Base-by-base conservation (phyloP, 202 grass and related monocot genomes). In the Bolboschoenoplectus hybrid region DNA sequence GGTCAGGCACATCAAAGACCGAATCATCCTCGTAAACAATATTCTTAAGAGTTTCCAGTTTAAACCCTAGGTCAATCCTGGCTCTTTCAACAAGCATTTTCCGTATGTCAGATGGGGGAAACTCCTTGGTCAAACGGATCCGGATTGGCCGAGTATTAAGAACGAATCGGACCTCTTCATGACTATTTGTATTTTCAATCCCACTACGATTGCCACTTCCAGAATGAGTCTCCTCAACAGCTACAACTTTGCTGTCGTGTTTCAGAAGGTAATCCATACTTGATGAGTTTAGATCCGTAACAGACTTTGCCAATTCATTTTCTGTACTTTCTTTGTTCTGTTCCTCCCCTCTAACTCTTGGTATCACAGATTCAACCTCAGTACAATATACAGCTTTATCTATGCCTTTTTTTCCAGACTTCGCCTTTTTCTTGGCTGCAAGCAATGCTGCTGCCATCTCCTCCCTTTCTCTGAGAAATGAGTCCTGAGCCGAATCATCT, bases 1-100 rank as follows among this genome's bases (percentile, higher is more conserved):
- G 82, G 79, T 97, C 94, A 72, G 88, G 90, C 67, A 94, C 94
- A 86, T 82, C 87, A 38, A 89, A 74, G 60, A 84, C 55, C 11
- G 78, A 82, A 61, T 76, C 70, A 46, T 85, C 76, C 82, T 92
- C 84, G 64, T 86, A 85, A 87, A 87, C 86, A 83, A 87, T 56
- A 64, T 81, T 85, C 47, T 83, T 38, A 47, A 84, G 63, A 11
- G 62, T 56, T 84, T 84, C 45, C 10, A 67, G 16, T 43, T 84
- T 84, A 12, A 26, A 32, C 12, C 46, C 63, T 40, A 84, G 7
- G 3, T 40, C 34, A 70, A 53, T 39, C 11, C 32, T 70, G 5
- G 46, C 64, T 84, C 17, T 84, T 36, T 84, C 81, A 11, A 84
- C 66, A 53, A 84, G 81, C 45, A 44, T 70, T 53, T 84, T 84